phyloP scores from a whole-genome alignment of 495 filamentous ascomycete genomes.

The Astrocystis sublimbata region DNA sequence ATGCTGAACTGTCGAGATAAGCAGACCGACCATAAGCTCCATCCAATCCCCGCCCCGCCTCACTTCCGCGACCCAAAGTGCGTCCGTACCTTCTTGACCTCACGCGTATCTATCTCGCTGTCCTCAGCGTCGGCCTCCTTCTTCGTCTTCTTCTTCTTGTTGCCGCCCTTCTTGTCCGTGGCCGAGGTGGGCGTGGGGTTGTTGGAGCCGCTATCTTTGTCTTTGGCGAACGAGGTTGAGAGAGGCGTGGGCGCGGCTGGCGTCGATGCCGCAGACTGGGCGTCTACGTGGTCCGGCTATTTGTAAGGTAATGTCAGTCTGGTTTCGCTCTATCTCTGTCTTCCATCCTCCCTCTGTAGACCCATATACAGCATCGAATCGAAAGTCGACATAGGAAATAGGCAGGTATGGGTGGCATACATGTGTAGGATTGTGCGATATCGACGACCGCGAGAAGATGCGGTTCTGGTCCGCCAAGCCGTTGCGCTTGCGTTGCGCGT shows the following conservation, averaged over 20 bases:
- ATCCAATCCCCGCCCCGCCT: too few species aligned
- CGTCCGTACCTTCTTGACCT: conserved; percentile 53
- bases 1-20: not conserved
- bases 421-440: conserved; percentile 53
- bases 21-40: too few species aligned
- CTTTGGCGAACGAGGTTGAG: conserved; percentile 44
- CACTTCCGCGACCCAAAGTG: conserved; percentile 54
- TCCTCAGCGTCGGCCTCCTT: conserved; percentile 45
- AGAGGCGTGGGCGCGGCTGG: conserved; percentile 52
- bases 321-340: not conserved
- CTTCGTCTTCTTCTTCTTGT: conserved; percentile 45
- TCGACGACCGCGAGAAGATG: conserved; percentile 61
- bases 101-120: conserved; percentile 51
- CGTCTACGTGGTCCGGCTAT: conserved; percentile 44
- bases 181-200: conserved; percentile 49
- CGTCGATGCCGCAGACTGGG: conserved; percentile 37
- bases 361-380: conserved; percentile 16
- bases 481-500: conserved; percentile 51
- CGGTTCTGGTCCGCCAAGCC: conserved; percentile 53
- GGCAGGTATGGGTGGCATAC: conserved; percentile 40
- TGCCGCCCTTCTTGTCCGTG: conserved; percentile 34
- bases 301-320: conserved; percentile 25
- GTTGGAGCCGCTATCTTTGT: conserved; percentile 40
- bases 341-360: not conserved
- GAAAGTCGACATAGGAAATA: not conserved